Evolutionary conservation across 257 asterid species (phyloP).

Genomic region (Ilex asprella): DNA sequence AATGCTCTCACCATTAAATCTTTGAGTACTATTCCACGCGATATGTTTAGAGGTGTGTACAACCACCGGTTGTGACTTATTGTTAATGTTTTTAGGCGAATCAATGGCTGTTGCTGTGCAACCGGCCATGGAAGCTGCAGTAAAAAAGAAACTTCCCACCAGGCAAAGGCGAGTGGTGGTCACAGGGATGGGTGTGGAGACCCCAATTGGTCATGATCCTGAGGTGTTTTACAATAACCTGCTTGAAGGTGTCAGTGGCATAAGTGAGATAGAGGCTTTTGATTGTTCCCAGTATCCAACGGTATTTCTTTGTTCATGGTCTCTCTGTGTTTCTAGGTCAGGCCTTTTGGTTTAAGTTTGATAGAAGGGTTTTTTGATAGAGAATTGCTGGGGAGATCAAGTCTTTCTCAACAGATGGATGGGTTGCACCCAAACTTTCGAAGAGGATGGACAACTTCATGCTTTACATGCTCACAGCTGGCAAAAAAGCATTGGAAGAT

Average conservation of each 20-base stretch:
- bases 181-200: constrained; percentile 94
- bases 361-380: constrained; percentile 31
- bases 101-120: constrained; percentile 47
- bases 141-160: constrained; percentile 53
- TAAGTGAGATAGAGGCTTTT: constrained; percentile 81
- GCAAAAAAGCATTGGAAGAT: constrained; percentile 90
- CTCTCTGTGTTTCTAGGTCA: constrained; percentile 9
- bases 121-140: constrained; percentile 39
- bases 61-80: constrained; percentile 1
- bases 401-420: constrained; percentile 82
- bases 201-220: constrained; percentile 78
- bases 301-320: constrained; percentile 36
- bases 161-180: constrained; percentile 90
- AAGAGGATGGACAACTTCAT: constrained; percentile 92
- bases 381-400: constrained; percentile 98
- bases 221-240: constrained; percentile 74
- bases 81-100: constrained; percentile 35
- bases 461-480: constrained; percentile 96
- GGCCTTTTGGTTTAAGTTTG: constrained; percentile 17
- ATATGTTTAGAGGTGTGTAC: neutral
- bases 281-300: constrained; percentile 86
- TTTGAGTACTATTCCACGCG: too few species aligned
- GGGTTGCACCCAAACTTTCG: constrained; percentile 89
- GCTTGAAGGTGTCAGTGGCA: constrained; percentile 87
- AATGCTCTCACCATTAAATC: too few species aligned